A percentile compares a stretch with the other conserved stretches of the same genome.
These are phyloP conservation scores for Heliamphora exappendiculata DNA, from an alignment of 148 eudicot genomes.

Conservation along the genomic window DNA sequence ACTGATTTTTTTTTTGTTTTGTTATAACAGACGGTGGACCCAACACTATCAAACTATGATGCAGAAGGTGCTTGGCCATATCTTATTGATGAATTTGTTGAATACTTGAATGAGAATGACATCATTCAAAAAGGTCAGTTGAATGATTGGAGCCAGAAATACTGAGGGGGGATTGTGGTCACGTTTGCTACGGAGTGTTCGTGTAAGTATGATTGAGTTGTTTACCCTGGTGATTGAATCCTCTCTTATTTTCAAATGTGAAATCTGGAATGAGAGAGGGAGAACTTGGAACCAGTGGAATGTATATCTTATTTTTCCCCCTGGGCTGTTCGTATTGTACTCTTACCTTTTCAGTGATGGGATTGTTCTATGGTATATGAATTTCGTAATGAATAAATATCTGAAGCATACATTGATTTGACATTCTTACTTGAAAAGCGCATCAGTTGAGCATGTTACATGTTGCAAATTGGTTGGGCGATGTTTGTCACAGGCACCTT, in stretches of 20 bases:
- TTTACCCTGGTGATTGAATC: not conserved
- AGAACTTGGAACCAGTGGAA: not conserved
- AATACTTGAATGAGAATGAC: slow-evolving; percentile 73
- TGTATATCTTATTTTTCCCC: not conserved
- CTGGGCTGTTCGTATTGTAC: not conserved
- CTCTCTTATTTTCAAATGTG: not conserved
- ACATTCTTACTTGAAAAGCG: not conserved
- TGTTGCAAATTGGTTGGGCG: no score
- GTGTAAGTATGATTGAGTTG: not conserved
- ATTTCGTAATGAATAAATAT: not conserved
- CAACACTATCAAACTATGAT: slow-evolving; percentile 75
- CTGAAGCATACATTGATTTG: not conserved
- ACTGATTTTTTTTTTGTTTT: slow-evolving; percentile 21
- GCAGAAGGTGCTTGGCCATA: slow-evolving; percentile 98
- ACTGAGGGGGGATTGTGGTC: slow-evolving; percentile 7
- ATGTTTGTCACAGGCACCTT: no score
- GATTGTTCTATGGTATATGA: not conserved
- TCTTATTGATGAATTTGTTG: slow-evolving; percentile 93
- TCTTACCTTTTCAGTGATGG: not conserved
- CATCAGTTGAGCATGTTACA: not conserved
- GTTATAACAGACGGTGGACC: slow-evolving; percentile 64
- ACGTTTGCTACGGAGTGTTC: not conserved
- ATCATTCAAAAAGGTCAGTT: slow-evolving; percentile 44
- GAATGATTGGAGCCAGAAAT: slow-evolving; percentile 30
- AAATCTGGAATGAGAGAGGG: not conserved